These are phyloP conservation scores for Sicyos baderoa DNA, from an alignment of 306 rosid genomes.

Conservation along the genomic window DNA sequence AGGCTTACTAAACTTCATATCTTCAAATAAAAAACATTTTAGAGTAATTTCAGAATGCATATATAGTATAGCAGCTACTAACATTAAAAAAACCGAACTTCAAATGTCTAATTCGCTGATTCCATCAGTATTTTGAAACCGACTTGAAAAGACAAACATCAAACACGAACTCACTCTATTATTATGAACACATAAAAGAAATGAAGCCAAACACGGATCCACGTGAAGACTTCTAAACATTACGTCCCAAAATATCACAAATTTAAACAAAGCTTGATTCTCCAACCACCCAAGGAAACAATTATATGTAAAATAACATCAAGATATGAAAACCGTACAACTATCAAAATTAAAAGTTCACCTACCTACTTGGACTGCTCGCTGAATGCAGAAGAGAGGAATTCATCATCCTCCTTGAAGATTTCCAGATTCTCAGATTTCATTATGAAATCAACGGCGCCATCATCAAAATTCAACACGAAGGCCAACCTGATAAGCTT, in stretches of 20 bases:
- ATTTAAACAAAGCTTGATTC: too few relatives aligned
- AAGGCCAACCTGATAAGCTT: conserved; percentile 54
- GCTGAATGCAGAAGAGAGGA: conserved; percentile 38
- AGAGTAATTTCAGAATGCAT: too few relatives aligned
- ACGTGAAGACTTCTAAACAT: too few relatives aligned
- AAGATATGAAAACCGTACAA: too few relatives aligned
- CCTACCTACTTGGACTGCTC: too few relatives aligned
- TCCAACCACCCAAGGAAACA: too few relatives aligned
- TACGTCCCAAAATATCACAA: too few relatives aligned
- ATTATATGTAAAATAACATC: too few relatives aligned
- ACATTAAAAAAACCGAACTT: too few relatives aligned
- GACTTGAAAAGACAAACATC: neutral
- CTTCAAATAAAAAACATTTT: neutral
- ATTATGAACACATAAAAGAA: neutral
- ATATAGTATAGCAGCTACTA: too few relatives aligned
- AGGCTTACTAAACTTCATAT: conserved; percentile 23
- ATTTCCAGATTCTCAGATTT: conserved; percentile 55
- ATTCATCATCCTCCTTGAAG: conserved; percentile 51
- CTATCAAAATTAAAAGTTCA: too few relatives aligned
- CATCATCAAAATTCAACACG: conserved; percentile 45
- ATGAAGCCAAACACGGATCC: neutral
- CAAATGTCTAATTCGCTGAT: neutral
- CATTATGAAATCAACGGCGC: conserved; percentile 46
- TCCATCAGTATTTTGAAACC: neutral
- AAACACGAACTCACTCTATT: neutral